Evolutionary conservation across 352 stramenopile species (phyloP).

Genomic region (Elongisporangium undulatum): DNA sequence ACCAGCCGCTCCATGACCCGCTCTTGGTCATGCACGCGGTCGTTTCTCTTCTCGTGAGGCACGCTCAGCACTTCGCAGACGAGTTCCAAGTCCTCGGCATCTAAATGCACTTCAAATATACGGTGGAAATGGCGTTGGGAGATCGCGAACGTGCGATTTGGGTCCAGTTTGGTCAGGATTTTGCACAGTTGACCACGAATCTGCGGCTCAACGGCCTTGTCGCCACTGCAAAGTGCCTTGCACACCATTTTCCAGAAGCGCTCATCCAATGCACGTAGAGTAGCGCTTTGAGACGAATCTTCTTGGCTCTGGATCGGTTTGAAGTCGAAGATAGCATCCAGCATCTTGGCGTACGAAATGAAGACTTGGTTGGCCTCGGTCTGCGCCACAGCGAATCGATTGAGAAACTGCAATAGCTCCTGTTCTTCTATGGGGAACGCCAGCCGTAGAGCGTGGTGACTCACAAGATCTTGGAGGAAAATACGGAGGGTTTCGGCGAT

Average conservation of each 20-base stretch:
- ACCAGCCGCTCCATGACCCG: constrained; percentile 6
- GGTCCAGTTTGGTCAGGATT: constrained; percentile 53
- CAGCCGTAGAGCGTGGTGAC: constrained; percentile 23
- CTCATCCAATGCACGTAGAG: constrained; percentile 12
- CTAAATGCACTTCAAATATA: constrained; percentile 49
- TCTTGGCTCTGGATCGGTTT: neutral
- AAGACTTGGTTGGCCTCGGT: constrained; percentile 7
- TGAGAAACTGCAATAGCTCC: constrained; percentile 23
- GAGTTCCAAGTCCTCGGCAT: constrained; percentile 24
- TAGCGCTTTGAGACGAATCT: neutral
- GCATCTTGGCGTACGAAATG: constrained; percentile 28
- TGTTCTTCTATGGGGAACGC: constrained; percentile 29
- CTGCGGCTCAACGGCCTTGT: constrained; percentile 16
- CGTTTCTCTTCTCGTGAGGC: neutral
- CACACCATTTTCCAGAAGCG: constrained; percentile 38
- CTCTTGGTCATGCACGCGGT: neutral
- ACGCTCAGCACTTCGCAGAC: constrained; percentile 14
- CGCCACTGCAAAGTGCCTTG: constrained; percentile 24
- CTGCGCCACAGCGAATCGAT: constrained; percentile 9
- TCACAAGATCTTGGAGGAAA: constrained; percentile 29
- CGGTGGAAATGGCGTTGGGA: constrained; percentile 33
- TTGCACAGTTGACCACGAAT: constrained; percentile 41
- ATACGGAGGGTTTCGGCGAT: constrained; percentile 28
- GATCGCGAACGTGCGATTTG: constrained; percentile 20
- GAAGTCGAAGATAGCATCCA: constrained; percentile 27